phyloP scores from a whole-genome alignment of 306 rosid species.

The Alnus rubra region DNA sequence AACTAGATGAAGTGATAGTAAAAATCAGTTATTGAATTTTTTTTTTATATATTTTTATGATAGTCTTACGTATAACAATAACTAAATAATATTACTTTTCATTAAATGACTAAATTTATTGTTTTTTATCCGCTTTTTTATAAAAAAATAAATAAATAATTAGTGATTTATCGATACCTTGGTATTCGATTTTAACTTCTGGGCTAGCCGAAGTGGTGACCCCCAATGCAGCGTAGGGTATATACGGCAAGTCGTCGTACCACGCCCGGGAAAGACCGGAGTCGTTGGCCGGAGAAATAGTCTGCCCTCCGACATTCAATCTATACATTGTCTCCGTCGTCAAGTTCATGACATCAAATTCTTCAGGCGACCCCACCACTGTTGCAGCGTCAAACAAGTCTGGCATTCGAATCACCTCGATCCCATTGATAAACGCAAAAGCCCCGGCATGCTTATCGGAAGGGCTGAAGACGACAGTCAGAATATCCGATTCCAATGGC shows the following conservation, averaged over 20 bases:
- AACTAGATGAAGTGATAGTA: too few species aligned
- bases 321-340: slow-evolving; percentile 52
- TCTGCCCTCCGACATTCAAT: slow-evolving; percentile 56
- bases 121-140: too few species aligned
- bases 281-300: slow-evolving; percentile 44
- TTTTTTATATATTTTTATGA: too few species aligned
- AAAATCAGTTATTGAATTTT: too few species aligned
- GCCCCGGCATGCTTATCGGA: slow-evolving; percentile 28
- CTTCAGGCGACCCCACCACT: slow-evolving; percentile 28
- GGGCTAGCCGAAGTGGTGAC: slow-evolving; percentile 29
- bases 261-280: slow-evolving; percentile 48
- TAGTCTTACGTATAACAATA: too few species aligned
- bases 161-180: neutral
- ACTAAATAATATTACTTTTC: too few species aligned
- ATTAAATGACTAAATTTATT: too few species aligned
- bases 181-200: slow-evolving; percentile 32
- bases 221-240: slow-evolving; percentile 40
- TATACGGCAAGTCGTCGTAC: slow-evolving; percentile 55
- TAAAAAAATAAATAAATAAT: too few species aligned
- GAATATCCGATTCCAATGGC: slow-evolving; percentile 28
- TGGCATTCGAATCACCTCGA: slow-evolving; percentile 41
- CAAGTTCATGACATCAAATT: slow-evolving; percentile 30
- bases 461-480: slow-evolving; percentile 49
- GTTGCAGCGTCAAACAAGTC: slow-evolving; percentile 35
- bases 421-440: slow-evolving; percentile 54